Evolutionary conservation across 139 green algal genomes (phyloP).

Genomic region (Tetraselmis chui): DNA sequence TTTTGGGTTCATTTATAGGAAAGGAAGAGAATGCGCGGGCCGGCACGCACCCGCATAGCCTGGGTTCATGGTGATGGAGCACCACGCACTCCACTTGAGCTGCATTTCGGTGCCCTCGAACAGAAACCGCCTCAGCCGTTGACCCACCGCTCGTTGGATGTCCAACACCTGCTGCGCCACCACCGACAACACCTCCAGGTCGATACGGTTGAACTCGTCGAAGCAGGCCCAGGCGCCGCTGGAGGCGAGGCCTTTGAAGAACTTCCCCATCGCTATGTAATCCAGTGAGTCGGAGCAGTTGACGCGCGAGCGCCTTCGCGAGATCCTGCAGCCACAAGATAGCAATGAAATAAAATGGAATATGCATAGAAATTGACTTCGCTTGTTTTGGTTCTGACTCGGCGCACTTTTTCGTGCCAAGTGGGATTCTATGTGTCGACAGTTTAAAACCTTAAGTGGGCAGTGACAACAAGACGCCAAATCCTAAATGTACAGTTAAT

Average conservation of each 20-base stretch:
- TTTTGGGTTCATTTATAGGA: no score
- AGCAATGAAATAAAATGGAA: no score
- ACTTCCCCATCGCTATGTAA: slow-evolving; percentile 46
- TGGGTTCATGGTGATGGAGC: slow-evolving; percentile 73
- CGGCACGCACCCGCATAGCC: slow-evolving; percentile 35
- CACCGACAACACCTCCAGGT: slow-evolving; percentile 38
- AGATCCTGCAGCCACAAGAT: no score
- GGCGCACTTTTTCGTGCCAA: no score
- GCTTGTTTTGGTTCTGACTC: no score
- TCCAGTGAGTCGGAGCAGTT: slow-evolving; percentile 39
- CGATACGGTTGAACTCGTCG: slow-evolving; percentile 60
- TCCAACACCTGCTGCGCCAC: slow-evolving; percentile 46
- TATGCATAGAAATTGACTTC: no score
- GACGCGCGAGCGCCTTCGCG: slow-evolving; percentile 36
- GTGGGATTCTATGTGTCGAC: no score
- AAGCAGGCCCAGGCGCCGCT: slow-evolving; percentile 52
- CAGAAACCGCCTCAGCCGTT: slow-evolving; percentile 44
- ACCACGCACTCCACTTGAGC: slow-evolving; percentile 26
- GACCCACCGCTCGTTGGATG: slow-evolving; percentile 53
- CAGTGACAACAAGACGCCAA: no score
- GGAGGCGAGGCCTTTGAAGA: slow-evolving; percentile 41
- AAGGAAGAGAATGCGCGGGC: no score
- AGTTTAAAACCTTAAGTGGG: no score
- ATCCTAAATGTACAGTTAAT: no score
- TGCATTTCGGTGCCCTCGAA: slow-evolving; percentile 60